Base-by-base conservation (phyloP, 768 basidiomycete genomes). In the Mycena venus region DNA sequence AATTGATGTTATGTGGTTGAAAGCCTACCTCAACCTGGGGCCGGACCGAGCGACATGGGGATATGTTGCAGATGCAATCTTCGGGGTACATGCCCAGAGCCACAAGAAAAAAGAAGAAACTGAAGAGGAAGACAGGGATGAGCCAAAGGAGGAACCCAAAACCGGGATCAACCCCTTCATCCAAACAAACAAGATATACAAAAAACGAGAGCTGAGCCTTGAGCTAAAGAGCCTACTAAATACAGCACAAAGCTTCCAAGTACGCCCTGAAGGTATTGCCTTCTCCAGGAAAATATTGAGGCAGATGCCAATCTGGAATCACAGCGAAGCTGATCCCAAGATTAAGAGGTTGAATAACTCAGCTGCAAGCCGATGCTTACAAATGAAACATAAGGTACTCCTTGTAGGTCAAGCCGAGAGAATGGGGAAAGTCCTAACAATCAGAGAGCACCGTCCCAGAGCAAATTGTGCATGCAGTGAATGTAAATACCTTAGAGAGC, bases 11-110 rank as follows among this genome's bases (percentile, higher is more conserved):
- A 68, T 59, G 56, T 59, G 67, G 67, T 42, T 68, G 1, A 58
- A 68, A 23, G 19, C n/a, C 3, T 58, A 68, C 56, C 29, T 68
- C 0, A 15, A 58, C 11, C 38, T 76, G 0, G 42, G 68, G 0
- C 47, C 63, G 3, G 25, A 73, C 3, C 19, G 78, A 14, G 70
- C 79, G 1, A 47, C 64, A 11, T 80, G 79, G 79, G 68, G 75
- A 0, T 53, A 44, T 32, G 34, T 80, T 9, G 79, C 79, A 0
- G 78, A 81, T 34, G 78, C 65, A 7, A 67, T 73, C 0, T 51
- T 76, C 14, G 74, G 64, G 60, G n/a, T n/a, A n/a, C n/a, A n/a
- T n/a, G n/a, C n/a, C n/a, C n/a, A n/a, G n/a, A n/a, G n/a, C n/a
- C n/a, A n/a, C n/a, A n/a, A n/a, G n/a, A n/a, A n/a, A n/a, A n/a